phyloP scores from a whole-genome alignment of 1,284 basidiomycete species.

The Austroboletus niveus region DNA sequence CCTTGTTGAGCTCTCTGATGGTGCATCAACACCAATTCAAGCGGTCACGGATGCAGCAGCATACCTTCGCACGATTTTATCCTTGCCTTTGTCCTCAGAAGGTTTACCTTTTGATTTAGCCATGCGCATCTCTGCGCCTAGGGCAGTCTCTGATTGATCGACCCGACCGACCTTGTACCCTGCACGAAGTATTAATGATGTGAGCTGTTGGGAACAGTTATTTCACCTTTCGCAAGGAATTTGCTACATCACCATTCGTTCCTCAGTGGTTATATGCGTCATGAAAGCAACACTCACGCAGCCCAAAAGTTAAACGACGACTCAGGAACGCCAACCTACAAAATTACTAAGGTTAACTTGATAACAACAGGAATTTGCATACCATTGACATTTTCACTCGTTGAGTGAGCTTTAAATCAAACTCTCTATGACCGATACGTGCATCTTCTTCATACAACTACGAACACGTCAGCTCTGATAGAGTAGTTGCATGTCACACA shows the following conservation, averaged over 20 bases:
- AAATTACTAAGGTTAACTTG: slow-evolving; percentile 1
- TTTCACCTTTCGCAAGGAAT: slow-evolving; percentile 74
- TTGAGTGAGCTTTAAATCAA: slow-evolving; percentile 88
- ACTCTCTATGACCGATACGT: slow-evolving; percentile 84
- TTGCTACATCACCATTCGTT: slow-evolving; percentile 44
- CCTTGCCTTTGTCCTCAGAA: slow-evolving; percentile 49
- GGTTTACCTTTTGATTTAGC: slow-evolving; percentile 68
- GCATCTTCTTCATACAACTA: slow-evolving; percentile 96
- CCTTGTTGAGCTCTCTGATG: slow-evolving; percentile 86
- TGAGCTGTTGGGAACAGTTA: too few relatives aligned
- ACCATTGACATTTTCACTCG: slow-evolving; percentile 99
- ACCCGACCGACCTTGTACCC: slow-evolving; percentile 98
- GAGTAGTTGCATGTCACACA: not conserved
- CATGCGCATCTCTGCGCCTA: slow-evolving; percentile 79
- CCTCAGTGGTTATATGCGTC: slow-evolving; percentile 3
- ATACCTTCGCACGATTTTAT: slow-evolving; percentile 80
- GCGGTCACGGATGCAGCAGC: slow-evolving; percentile 3
- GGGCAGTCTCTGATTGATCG: slow-evolving; percentile 94
- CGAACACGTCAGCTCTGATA: slow-evolving; percentile 25
- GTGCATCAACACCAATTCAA: slow-evolving; percentile 2
- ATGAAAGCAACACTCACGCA: slow-evolving; percentile 51
- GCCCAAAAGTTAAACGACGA: slow-evolving; percentile 92
- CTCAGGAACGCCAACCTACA: slow-evolving; percentile 93
- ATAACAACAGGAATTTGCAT: slow-evolving; percentile 12
- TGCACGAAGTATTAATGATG: slow-evolving; percentile 21